Evolutionary conservation across 2,329 filamentous ascomycete genomes (phyloP).

Genomic region (Madurella mycetomatis): DNA sequence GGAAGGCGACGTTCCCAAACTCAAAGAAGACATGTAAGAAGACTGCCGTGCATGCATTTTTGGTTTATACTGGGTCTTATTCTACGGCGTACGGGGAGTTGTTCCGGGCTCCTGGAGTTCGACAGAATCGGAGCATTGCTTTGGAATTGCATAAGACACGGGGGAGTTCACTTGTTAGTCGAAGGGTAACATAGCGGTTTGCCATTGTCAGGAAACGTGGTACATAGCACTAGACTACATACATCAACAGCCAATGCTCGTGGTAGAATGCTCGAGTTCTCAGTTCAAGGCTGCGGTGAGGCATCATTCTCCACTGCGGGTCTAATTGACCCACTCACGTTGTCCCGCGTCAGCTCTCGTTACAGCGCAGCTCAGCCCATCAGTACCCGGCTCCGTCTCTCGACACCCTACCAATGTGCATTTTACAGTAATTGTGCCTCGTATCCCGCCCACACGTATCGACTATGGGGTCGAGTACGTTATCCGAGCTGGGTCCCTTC

Average conservation of each 20-base stretch:
- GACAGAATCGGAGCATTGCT: neutral
- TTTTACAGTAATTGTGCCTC: neutral
- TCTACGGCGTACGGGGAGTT: slow-evolving; percentile 11
- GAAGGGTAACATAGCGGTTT: neutral
- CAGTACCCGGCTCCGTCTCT: slow-evolving; percentile 4
- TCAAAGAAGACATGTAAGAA: slow-evolving; percentile 22
- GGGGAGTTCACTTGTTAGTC: neutral
- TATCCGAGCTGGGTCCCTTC: neutral
- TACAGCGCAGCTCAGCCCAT: slow-evolving; percentile 7
- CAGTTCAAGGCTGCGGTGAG: too few relatives aligned
- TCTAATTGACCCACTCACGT: too few relatives aligned
- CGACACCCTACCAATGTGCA: neutral
- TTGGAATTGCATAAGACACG: slow-evolving; percentile 5
- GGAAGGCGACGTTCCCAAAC: slow-evolving; percentile 6
- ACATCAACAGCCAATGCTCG: neutral
- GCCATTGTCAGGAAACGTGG: neutral
- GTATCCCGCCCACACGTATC: neutral
- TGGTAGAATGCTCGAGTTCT: too few relatives aligned
- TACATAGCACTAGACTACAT: neutral
- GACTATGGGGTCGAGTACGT: neutral
- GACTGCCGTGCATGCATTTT: slow-evolving; percentile 1
- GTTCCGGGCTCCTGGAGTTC: neutral
- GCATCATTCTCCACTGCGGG: too few relatives aligned
- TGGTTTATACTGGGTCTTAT: slow-evolving; percentile 1
- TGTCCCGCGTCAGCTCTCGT: neutral